A percentile compares a stretch with the other conserved stretches of the same genome.
Evolutionary conservation across 2,329 filamentous ascomycete genomes (phyloP).

Genomic region (Fusarium torulosum): DNA sequence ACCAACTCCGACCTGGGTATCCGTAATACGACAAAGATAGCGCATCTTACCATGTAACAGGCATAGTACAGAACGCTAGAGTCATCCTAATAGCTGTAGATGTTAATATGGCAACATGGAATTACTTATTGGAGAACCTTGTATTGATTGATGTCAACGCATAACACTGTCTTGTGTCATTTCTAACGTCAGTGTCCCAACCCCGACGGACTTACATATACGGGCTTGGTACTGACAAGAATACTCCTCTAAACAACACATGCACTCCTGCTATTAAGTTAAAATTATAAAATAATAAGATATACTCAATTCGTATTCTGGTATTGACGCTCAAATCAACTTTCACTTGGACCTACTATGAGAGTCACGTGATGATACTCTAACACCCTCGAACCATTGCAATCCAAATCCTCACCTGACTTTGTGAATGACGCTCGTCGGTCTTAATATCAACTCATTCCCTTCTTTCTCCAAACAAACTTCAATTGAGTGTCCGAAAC

Average conservation of each 20-base stretch:
- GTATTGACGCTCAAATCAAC: not conserved
- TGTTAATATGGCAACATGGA: not conserved
- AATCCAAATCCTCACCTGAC: conserved; percentile 14
- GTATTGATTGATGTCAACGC: not conserved
- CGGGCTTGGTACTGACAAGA: no score
- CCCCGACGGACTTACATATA: no score
- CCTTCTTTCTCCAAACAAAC: not conserved
- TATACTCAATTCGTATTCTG: not conserved
- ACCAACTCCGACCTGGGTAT: not conserved
- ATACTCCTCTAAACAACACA: no score
- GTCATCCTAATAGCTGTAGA: not conserved
- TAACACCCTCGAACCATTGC: not conserved
- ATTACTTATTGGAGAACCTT: not conserved
- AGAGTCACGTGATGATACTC: conserved; percentile 25
- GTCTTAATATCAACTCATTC: conserved; percentile 3
- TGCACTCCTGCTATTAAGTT: not conserved
- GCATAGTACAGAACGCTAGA: not conserved
- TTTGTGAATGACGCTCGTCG: conserved; percentile 25
- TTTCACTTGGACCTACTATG: not conserved
- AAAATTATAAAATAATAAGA: no score
- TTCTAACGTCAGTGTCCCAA: not conserved
- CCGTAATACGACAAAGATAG: not conserved
- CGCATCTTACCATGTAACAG: no score
- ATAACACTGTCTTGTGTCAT: not conserved
- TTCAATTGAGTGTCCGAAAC: not conserved